Percentiles rank a stretch among this genome's conserved stretches.
These are phyloP conservation scores for Yarrowia osloensis DNA, from an alignment of 805 yeast species.

Conservation along the genomic window DNA sequence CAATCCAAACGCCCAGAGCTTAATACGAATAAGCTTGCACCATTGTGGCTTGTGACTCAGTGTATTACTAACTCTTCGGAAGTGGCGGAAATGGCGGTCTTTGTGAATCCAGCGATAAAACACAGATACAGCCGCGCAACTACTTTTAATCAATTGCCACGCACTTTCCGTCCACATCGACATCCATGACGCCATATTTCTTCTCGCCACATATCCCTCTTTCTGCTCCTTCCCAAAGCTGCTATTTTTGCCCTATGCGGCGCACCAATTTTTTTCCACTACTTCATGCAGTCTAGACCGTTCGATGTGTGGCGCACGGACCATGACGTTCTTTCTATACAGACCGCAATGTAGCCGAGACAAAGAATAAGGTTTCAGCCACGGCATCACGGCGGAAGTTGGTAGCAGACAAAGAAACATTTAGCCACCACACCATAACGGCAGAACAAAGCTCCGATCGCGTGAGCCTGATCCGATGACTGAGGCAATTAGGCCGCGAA, in stretches of 20 bases:
- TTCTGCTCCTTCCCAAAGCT: not conserved
- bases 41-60: slow-evolving; percentile 27
- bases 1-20: not conserved
- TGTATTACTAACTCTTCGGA: slow-evolving; percentile 6
- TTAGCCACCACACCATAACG: slow-evolving; percentile 11
- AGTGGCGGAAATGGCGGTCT: slow-evolving; percentile 16
- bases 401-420: not conserved
- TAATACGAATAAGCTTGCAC: not conserved
- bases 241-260: slow-evolving; percentile 22
- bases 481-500: too few species aligned
- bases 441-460: not conserved
- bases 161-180: not conserved
- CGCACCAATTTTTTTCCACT: not conserved
- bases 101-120: not conserved
- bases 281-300: slow-evolving; percentile 20
- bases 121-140: not conserved
- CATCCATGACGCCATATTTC: not conserved
- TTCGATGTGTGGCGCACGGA: slow-evolving; percentile 23
- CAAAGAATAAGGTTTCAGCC: slow-evolving; percentile 14
- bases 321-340: not conserved
- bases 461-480: not conserved
- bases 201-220: not conserved
- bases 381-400: slow-evolving; percentile 11
- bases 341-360: not conserved
- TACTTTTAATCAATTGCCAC: not conserved